Evolutionary conservation across 495 filamentous ascomycete species (phyloP), one percentile per base, ranked within the genome.

Genomic region (Penicillium lagena): DNA sequence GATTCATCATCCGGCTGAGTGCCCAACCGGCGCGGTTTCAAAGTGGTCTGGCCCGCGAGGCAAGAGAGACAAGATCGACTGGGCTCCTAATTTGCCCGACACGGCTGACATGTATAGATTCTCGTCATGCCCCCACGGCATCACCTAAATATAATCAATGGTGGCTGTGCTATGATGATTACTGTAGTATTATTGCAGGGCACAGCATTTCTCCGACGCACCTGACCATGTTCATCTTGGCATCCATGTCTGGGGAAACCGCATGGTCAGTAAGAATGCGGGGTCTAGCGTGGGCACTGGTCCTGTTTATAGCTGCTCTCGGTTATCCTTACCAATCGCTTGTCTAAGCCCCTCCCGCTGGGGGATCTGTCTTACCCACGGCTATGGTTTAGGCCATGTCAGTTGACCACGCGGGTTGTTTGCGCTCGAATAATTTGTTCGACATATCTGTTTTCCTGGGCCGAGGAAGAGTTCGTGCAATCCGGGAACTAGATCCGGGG

Each of bases 61-160:
- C 40, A 52, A 39, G 43, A 29, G 41, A 35, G 28, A 50, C 37
- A 17, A 39, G 40, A 47, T 54, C 54, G 45, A 33, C 31, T 46
- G 13, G 31, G 22, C 54, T 60, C 57, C 57, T 60, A 60, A 46
- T 55, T 60, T 45, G 43, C 48, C 57, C 57, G 57, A 60, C 27
- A 12, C 43, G 41, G 28, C 13, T 13, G 13, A 22, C 22, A 22
- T 22, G 22, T 22, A 22, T 22, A 22, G 22, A 12, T 46, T 39
- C 50, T 53, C 47, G 56, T 59, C 52, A 59, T 59, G 37, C 22
- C 22, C 17, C 22, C 22, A 22, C 22, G 22, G 4, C 22, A 6
- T 4, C 22, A 3, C 0, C 22, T 22, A 22, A 22, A 22, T 22
- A 22, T 4, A 6, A 22, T 22, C 22, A 6, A 22, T 22, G 6